Percentiles rank a stretch among this genome's conserved stretches.
These are phyloP conservation scores for Pigoraptor vietnamica DNA, from an alignment of 78 protist genomes.

Conservation along the genomic window DNA sequence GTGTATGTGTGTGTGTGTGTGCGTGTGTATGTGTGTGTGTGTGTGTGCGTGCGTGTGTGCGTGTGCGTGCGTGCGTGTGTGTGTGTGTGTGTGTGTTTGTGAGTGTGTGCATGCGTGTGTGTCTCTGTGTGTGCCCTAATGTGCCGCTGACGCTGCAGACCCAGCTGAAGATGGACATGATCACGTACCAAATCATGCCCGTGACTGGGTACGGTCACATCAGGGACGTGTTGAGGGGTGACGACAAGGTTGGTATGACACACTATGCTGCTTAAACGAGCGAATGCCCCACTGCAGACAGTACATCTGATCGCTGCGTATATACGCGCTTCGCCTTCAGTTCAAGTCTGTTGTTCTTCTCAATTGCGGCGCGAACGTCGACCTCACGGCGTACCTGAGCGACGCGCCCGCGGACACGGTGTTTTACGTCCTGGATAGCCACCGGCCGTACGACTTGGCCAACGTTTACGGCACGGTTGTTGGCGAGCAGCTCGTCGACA, in stretches of 20 bases:
- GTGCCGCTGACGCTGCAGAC: too few species aligned
- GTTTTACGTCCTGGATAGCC: conserved; percentile 42
- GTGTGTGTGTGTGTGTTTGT: too few species aligned
- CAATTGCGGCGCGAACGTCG: conserved; percentile 51
- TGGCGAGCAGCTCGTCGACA: neutral
- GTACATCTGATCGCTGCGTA: neutral
- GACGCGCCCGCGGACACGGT: conserved; percentile 16
- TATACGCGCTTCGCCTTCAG: too few species aligned
- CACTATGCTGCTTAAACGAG: neutral
- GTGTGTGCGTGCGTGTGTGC: neutral
- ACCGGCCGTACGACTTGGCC: conserved; percentile 31
- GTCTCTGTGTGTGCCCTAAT: too few species aligned
- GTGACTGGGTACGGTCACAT: neutral
- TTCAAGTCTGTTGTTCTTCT: conserved; percentile 34
- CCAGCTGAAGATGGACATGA: neutral
- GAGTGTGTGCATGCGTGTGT: too few species aligned
- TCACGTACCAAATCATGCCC: neutral
- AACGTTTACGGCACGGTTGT: conserved; percentile 9
- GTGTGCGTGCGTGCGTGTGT: too few species aligned
- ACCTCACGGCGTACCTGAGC: conserved; percentile 10
- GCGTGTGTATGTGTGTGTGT: neutral
- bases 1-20: neutral
- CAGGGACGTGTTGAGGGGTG: neutral
- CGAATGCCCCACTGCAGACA: neutral
- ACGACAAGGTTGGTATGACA: neutral